Evolutionary conservation across 164 flowering plant genomes (phyloP), one percentile per base, ranked within the genome.

Genomic region (Nymphaea thermarum): DNA sequence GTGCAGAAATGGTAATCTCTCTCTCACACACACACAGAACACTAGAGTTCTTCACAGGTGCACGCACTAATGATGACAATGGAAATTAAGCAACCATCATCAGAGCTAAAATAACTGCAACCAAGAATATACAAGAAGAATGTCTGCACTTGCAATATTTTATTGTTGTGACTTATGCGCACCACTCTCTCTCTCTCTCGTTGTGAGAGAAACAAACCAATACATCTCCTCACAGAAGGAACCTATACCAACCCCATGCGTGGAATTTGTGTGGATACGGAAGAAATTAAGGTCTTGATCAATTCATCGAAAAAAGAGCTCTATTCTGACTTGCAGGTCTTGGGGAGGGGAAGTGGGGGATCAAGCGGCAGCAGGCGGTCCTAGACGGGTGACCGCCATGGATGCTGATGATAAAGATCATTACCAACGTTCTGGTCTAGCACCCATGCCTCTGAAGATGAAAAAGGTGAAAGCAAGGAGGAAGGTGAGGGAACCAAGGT

Each of bases 401-500:
- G 36, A 25, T 25, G 36, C 36, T 25, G 74, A 74, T 66, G 79
- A 69, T 69, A 80, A 66, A 66, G 80, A 67, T 51, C 45, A 12
- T 57, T 63, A 43, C 53, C 77, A 73, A 45, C 78, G 74, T 8
- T 71, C 78, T 65, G 74, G 75, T 68, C 63, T 87, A 10, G 88
- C 83, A 43, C 81, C 85, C 47, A 70, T 85, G 4, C 65, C 89
- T 5, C 71, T 89, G 82, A 89, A 88, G 80, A 84, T 89, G 94
- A 92, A 92, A 87, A 89, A 87, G 80, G 81, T 83, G 15, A 88
- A 86, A 55, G 66, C 75, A 60, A 87, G 98, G 64, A 88, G 89
- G 72, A 92, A 92, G 72, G 83, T 89, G 44, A 88, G 98, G 71
- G 98, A 92, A 67, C 98, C 96, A 6, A 83, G 98, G 72, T 92